phyloP scores from a whole-genome alignment of 306 rosid genomes.

The Vachellia pachyceras region DNA sequence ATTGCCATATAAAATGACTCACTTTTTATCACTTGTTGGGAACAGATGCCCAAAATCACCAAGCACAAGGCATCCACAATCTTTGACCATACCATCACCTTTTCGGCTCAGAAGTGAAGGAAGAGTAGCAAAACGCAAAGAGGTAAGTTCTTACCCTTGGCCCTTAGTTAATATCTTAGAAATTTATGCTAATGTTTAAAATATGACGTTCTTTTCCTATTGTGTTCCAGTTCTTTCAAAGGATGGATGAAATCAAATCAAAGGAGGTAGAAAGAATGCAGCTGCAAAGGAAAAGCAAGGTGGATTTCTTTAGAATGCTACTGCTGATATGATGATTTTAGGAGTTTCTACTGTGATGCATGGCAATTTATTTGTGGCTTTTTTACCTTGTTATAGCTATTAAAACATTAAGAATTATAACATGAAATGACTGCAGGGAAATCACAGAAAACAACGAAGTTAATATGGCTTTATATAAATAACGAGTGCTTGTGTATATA shows the following conservation, averaged over 20 bases:
- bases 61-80: constrained; percentile 47
- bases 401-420: neutral
- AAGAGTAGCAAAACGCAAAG: constrained; percentile 90
- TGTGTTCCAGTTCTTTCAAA: constrained; percentile 68
- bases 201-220: constrained; percentile 28
- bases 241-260: constrained; percentile 59
- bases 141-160: constrained; percentile 57
- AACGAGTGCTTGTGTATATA: neutral
- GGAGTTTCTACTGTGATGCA: constrained; percentile 18
- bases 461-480: constrained; percentile 13
- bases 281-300: constrained; percentile 62
- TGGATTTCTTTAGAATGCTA: constrained; percentile 33
- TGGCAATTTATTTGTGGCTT: neutral
- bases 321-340: constrained; percentile 23
- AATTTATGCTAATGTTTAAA: constrained; percentile 3
- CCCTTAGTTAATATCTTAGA: constrained; percentile 6
- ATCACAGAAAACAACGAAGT: constrained; percentile 7
- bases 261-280: constrained; percentile 63
- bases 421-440: neutral
- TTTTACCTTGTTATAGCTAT: neutral
- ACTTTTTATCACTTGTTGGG: constrained; percentile 4
- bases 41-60: constrained; percentile 50
- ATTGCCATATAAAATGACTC: constrained; percentile 16
- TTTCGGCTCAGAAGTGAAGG: constrained; percentile 85
- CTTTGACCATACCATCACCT: constrained; percentile 57